Conservation (phyloP, 2,329 filamentous ascomycete genomes). For the Mariannaea elegans region DNA sequence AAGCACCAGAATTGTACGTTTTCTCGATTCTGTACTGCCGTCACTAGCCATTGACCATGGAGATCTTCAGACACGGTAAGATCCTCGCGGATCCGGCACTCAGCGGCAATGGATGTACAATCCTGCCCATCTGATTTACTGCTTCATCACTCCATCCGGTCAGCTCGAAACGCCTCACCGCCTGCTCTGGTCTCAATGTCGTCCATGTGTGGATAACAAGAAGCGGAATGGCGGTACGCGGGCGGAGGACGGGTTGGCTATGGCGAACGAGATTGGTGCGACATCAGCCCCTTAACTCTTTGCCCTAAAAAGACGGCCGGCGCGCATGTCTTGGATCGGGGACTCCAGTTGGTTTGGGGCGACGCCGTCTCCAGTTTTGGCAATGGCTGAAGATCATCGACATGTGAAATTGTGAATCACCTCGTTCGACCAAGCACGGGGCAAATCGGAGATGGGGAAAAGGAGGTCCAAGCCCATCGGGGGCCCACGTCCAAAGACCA, state of each 20-base stretch:
- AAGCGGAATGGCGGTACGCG: background rate
- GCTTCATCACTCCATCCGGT: conserved; percentile 4
- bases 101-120: background rate
- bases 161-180: conserved; percentile 12
- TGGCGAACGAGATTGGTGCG: conserved; percentile 23
- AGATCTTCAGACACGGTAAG: background rate
- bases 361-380: conserved; percentile 27
- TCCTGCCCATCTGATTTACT: background rate
- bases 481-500: background rate
- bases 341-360: conserved; percentile 34
- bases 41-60: background rate
- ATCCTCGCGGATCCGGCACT: conserved; percentile 7
- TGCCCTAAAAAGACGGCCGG: conserved; percentile 1
- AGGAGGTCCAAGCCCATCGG: conserved; percentile 16
- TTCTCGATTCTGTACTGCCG: conserved; percentile 3
- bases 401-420: conserved; percentile 43
- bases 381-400: conserved; percentile 42
- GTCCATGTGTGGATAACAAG: conserved; percentile 10
- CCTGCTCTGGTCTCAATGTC: background rate
- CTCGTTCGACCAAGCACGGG: conserved; percentile 25
- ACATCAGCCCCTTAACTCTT: background rate
- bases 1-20: background rate
- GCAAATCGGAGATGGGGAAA: conserved; percentile 33
- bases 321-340: conserved; percentile 23
- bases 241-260: conserved; percentile 23